These are phyloP conservation scores for Metarhizium humberi DNA, from an alignment of 2,329 filamentous ascomycete genomes.

Conservation along the genomic window DNA sequence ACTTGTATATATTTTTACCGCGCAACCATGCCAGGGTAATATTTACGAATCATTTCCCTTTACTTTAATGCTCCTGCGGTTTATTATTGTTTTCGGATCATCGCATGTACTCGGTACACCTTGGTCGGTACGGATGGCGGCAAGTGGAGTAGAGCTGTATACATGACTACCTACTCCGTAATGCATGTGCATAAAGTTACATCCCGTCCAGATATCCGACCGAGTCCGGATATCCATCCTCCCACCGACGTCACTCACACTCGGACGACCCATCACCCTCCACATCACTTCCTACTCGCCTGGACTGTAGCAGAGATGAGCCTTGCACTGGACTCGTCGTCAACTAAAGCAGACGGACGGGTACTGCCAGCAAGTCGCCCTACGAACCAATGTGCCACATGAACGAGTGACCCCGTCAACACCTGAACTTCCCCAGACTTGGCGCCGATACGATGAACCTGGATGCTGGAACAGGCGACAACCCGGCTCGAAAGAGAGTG, in stretches of 20 bases:
- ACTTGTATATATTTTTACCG: too few relatives aligned
- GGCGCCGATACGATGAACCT: conserved; percentile 3
- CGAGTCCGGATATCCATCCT: background rate
- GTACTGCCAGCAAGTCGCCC: background rate
- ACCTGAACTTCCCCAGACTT: background rate
- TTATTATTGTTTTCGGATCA: too few relatives aligned
- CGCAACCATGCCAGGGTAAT: too few relatives aligned
- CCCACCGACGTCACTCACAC: background rate
- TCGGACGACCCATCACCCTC: background rate
- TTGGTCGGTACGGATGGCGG: too few relatives aligned
- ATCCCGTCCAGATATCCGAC: background rate
- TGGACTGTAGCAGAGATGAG: background rate
- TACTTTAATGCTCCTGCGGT: too few relatives aligned
- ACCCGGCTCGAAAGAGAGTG: conserved; percentile 14
- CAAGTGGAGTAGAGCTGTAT: too few relatives aligned
- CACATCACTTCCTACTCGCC: background rate
- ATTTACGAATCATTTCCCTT: too few relatives aligned
- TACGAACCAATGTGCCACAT: too few relatives aligned
- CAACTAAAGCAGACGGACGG: background rate
- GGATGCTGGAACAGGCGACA: conserved; percentile 5
- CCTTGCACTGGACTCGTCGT: background rate
- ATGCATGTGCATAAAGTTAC: too few relatives aligned
- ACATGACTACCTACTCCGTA: background rate
- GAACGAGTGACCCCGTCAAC: too few relatives aligned
- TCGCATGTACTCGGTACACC: too few relatives aligned